Percentiles rank a stretch among this genome's conserved stretches.
phyloP scores from a whole-genome alignment of 2,329 filamentous ascomycete species.

The Herpotrichia juniperi region DNA sequence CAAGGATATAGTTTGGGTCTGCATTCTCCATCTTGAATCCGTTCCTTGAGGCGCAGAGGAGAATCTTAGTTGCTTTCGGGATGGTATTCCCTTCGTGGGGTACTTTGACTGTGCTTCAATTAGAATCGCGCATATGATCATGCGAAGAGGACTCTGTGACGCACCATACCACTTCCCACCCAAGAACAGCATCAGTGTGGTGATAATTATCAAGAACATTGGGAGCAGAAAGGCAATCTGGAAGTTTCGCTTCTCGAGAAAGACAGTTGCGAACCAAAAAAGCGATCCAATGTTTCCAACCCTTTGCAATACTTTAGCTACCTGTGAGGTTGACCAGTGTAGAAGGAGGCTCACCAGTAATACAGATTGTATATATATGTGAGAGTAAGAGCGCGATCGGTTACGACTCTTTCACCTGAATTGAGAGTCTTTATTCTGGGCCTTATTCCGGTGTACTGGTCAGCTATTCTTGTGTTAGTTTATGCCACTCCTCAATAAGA shows the following conservation, averaged over 20 bases:
- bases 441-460: constrained; percentile 38
- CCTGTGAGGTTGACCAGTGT: neutral
- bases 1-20: constrained; percentile 31
- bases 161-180: constrained; percentile 25
- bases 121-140: neutral
- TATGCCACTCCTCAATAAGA: neutral
- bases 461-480: constrained; percentile 24
- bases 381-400: constrained; percentile 39
- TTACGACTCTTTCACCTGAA: constrained; percentile 42
- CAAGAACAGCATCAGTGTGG: constrained; percentile 60
- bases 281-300: constrained; percentile 70
- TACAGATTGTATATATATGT: constrained; percentile 48
- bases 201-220: constrained; percentile 68
- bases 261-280: constrained; percentile 66
- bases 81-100: constrained; percentile 30
- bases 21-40: constrained; percentile 33
- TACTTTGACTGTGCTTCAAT: constrained; percentile 14
- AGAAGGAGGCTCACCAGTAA: constrained; percentile 41
- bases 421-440: constrained; percentile 26
- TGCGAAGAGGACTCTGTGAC: constrained; percentile 1
- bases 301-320: constrained; percentile 6
- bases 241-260: constrained; percentile 72
- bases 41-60: constrained; percentile 32
- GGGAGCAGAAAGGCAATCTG: constrained; percentile 68
- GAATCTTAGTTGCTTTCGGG: constrained; percentile 29